Percentiles rank a stretch among this genome's conserved stretches.
These are phyloP conservation scores for Solanum piurae DNA, from an alignment of 257 asterid species.

Conservation along the genomic window DNA sequence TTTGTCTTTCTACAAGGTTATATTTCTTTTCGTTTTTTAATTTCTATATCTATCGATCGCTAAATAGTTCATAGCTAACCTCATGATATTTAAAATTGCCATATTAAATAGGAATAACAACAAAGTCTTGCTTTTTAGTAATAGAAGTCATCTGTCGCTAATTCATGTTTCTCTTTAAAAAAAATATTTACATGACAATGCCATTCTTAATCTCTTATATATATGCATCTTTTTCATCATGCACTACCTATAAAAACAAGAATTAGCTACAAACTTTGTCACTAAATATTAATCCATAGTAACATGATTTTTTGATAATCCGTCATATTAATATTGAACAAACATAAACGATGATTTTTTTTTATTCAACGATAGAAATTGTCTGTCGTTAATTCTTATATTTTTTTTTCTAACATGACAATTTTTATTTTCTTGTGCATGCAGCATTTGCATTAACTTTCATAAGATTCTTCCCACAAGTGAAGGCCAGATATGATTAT, in stretches of 20 bases:
- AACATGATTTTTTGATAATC: not conserved
- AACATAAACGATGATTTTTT: not conserved
- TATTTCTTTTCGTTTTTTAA: not conserved
- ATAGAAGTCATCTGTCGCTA: not conserved
- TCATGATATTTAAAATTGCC: not conserved
- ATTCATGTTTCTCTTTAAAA: not conserved
- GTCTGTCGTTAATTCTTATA: not conserved
- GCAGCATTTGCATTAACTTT: constrained; percentile 65
- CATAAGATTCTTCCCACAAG: constrained; percentile 51
- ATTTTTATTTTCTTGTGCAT: not conserved
- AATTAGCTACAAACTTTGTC: not conserved
- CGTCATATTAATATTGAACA: no score
- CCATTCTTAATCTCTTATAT: not conserved
- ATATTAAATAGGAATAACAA: not conserved
- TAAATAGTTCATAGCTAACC: no score
- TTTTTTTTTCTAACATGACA: not conserved
- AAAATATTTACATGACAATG: not conserved
- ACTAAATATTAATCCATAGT: not conserved
- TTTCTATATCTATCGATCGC: no score
- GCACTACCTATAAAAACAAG: not conserved
- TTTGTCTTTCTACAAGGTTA: constrained; percentile 71
- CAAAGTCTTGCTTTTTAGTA: not conserved
- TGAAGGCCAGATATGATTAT: constrained; percentile 78
- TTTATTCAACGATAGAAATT: not conserved
- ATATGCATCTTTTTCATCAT: constrained; percentile 36